Evolutionary conservation across 768 basidiomycete species (phyloP).

Genomic region (Naganishia vaughanmartiniae): DNA sequence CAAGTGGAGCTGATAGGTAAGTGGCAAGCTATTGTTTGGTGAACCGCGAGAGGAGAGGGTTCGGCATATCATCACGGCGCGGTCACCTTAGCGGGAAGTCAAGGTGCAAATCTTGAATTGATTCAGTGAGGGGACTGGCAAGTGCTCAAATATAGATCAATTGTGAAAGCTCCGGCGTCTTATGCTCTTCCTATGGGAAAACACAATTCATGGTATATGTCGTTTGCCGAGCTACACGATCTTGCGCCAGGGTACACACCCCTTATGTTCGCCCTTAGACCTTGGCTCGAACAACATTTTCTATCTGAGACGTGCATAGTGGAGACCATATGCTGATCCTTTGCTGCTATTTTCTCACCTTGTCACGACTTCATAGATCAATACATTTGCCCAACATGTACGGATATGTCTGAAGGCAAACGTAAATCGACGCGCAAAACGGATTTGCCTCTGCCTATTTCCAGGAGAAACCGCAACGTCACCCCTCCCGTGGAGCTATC

Average conservation of each 20-base stretch:
- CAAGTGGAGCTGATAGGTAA: constrained; percentile 26
- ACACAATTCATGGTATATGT: background rate
- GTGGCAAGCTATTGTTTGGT: background rate
- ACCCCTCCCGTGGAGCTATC: background rate
- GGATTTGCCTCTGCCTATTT: constrained; percentile 6
- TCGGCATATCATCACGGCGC: background rate
- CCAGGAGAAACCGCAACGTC: background rate
- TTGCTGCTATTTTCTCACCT: background rate
- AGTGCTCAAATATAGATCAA: background rate
- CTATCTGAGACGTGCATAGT: too few relatives aligned
- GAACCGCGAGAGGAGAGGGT: background rate
- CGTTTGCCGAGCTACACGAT: background rate
- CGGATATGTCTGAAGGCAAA: background rate
- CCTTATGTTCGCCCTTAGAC: too few relatives aligned
- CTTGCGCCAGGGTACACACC: too few relatives aligned
- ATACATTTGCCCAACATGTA: constrained; percentile 21
- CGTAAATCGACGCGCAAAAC: constrained; percentile 13
- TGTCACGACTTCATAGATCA: constrained; percentile 1
- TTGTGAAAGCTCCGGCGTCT: background rate
- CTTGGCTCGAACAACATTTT: too few relatives aligned
- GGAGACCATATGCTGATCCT: background rate
- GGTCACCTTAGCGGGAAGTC: background rate
- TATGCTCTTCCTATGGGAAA: background rate
- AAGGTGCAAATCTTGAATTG: background rate
- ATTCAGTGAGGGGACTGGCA: background rate